These are phyloP conservation scores for Diplodia sapinea DNA, from an alignment of 2,329 filamentous ascomycete species.

Conservation along the genomic window DNA sequence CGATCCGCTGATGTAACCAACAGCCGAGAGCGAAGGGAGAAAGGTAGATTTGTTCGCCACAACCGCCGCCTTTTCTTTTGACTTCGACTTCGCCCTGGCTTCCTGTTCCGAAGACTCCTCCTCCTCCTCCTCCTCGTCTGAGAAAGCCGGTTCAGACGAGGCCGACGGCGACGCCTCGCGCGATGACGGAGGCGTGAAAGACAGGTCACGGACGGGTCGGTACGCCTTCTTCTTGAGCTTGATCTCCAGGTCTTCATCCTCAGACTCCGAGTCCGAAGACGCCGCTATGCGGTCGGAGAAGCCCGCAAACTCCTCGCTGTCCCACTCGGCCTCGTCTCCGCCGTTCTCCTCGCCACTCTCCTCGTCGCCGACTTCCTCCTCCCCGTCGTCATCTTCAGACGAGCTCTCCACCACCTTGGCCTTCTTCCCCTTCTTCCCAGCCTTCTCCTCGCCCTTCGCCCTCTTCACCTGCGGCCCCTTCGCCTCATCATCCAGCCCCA, in stretches of 20 bases:
- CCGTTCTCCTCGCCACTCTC: slow-evolving; percentile 31
- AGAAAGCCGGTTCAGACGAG: slow-evolving; percentile 13
- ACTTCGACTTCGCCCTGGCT: slow-evolving; percentile 37
- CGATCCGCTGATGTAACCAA: slow-evolving; percentile 78
- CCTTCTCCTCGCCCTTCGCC: not conserved
- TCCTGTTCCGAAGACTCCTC: slow-evolving; percentile 36
- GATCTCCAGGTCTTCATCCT: slow-evolving; percentile 27
- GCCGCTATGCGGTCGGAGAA: slow-evolving; percentile 50
- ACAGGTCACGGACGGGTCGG: slow-evolving; percentile 24
- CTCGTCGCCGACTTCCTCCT: slow-evolving; percentile 28
- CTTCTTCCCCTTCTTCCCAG: not conserved
- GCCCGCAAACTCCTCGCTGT: slow-evolving; percentile 39
- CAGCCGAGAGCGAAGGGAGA: slow-evolving; percentile 75
- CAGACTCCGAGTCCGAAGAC: slow-evolving; percentile 44
- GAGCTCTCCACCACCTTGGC: slow-evolving; percentile 18
- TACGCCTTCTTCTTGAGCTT: not conserved
- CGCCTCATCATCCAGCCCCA: slow-evolving; percentile 39
- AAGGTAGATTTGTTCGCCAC: slow-evolving; percentile 62
- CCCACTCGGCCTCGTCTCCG: slow-evolving; percentile 31
- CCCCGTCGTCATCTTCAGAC: slow-evolving; percentile 28
- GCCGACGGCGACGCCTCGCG: slow-evolving; percentile 15
- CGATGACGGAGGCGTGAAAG: slow-evolving; percentile 26
- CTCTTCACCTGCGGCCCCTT: slow-evolving; percentile 12
- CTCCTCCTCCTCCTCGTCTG: slow-evolving; percentile 12
- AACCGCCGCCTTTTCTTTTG: slow-evolving; percentile 35